A percentile compares a stretch with the other conserved stretches of the same genome.
These are phyloP conservation scores for Hypoxylon sp. DNA, from an alignment of 2,329 filamentous ascomycete species.

Conservation along the genomic window DNA sequence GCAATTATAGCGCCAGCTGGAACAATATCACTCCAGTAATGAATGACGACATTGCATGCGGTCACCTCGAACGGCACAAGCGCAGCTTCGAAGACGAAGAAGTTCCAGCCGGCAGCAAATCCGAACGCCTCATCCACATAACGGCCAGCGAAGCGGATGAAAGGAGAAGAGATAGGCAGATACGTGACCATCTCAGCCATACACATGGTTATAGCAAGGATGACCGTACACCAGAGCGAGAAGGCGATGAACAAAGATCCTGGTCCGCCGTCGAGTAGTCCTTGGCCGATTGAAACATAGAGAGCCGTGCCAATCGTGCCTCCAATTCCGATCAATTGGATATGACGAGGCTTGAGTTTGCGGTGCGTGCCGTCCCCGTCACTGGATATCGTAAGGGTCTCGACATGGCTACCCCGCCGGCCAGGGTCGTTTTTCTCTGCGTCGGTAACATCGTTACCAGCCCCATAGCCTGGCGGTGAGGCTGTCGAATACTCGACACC, in stretches of 20 bases:
- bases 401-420: constrained; percentile 30
- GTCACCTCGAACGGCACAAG: constrained; percentile 78
- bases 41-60: constrained; percentile 74
- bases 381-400: constrained; percentile 39
- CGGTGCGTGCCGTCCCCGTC: constrained; percentile 64
- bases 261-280: constrained; percentile 72
- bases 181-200: constrained; percentile 85
- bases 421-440: constrained; percentile 44
- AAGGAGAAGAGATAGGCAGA: constrained; percentile 81
- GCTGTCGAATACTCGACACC: constrained; percentile 38
- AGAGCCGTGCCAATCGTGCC: constrained; percentile 75
- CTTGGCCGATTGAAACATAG: constrained; percentile 72
- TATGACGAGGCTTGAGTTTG: constrained; percentile 69
- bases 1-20: constrained; percentile 74
- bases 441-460: constrained; percentile 27
- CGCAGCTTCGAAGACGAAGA: constrained; percentile 78
- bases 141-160: constrained; percentile 82
- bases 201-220: constrained; percentile 71
- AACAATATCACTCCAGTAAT: constrained; percentile 74
- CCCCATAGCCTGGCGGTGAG: constrained; percentile 31
- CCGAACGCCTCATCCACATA: constrained; percentile 84
- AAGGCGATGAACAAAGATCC: constrained; percentile 73
- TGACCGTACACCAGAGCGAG: constrained; percentile 72
- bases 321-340: constrained; percentile 74
- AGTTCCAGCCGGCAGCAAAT: constrained; percentile 81